These are phyloP conservation scores for Penicillium hesseltinei DNA, from an alignment of 2,329 filamentous ascomycete genomes.

Conservation along the genomic window DNA sequence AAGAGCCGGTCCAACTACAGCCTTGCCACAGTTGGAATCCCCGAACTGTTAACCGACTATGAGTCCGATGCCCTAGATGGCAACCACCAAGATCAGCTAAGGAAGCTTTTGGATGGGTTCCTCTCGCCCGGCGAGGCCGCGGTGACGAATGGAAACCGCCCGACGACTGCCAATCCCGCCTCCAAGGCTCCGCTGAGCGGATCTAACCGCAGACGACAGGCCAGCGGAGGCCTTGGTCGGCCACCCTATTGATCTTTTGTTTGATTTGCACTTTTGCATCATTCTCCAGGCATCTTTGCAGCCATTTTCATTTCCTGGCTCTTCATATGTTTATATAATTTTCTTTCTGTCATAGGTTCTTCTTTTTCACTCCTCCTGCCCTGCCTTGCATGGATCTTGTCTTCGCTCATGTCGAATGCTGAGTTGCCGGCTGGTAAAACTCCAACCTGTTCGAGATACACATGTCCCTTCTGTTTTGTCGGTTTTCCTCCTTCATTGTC, in stretches of 20 bases:
- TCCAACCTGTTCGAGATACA: not conserved
- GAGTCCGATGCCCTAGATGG: slow-evolving; percentile 19
- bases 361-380: not conserved
- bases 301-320: slow-evolving; percentile 3
- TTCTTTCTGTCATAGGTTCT: not conserved
- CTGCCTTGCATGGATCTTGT: slow-evolving; percentile 1
- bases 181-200: slow-evolving; percentile 11
- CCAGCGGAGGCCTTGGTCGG: slow-evolving; percentile 32
- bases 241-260: slow-evolving; percentile 32
- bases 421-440: not conserved
- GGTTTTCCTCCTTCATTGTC: slow-evolving; percentile 8
- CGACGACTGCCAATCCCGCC: slow-evolving; percentile 10
- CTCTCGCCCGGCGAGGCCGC: slow-evolving; percentile 27
- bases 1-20: slow-evolving; percentile 37
- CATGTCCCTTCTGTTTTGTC: slow-evolving; percentile 2
- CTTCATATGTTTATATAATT: slow-evolving; percentile 24
- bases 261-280: slow-evolving; percentile 9
- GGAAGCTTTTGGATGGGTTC: slow-evolving; percentile 39
- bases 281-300: not conserved
- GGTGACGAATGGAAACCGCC: slow-evolving; percentile 17
- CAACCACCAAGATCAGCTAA: slow-evolving; percentile 33
- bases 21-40: slow-evolving; percentile 21
- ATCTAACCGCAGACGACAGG: slow-evolving; percentile 21
- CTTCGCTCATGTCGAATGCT: not conserved
- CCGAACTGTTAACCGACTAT: slow-evolving; percentile 13